A percentile compares a stretch with the other conserved stretches of the same genome.
Evolutionary conservation across 2,329 filamentous ascomycete species (phyloP).

Genomic region (Talaromyces sp.): DNA sequence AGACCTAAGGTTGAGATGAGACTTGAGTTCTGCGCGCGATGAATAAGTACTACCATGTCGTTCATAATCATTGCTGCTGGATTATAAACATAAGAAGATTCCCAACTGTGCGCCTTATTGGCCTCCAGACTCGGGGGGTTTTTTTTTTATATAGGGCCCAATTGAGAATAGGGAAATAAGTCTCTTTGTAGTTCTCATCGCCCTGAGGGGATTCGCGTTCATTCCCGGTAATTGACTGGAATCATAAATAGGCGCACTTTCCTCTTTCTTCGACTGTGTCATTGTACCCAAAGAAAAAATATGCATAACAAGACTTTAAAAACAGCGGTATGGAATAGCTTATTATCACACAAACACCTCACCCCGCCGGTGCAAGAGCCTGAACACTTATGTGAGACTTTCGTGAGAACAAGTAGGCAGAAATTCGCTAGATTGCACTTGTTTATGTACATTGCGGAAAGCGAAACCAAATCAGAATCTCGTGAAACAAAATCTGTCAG

Average conservation of each 20-base stretch:
- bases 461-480: too few species aligned
- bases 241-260: neutral
- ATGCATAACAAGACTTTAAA: neutral
- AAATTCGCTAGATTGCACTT: too few species aligned
- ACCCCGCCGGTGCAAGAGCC: too few species aligned
- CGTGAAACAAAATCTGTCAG: too few species aligned
- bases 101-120: constrained; percentile 13
- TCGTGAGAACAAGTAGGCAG: too few species aligned
- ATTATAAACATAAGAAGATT: constrained; percentile 18
- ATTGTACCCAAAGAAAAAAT: neutral
- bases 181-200: constrained; percentile 19
- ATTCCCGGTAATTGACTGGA: constrained; percentile 6
- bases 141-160: constrained; percentile 21
- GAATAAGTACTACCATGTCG: constrained; percentile 26
- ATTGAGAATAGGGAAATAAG: constrained; percentile 20
- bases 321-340: neutral
- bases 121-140: constrained; percentile 18
- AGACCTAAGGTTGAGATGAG: constrained; percentile 28
- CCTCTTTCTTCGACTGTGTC: neutral
- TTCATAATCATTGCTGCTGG: constrained; percentile 17
- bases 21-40: constrained; percentile 29
- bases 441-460: too few species aligned
- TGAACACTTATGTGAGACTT: too few species aligned
- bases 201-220: constrained; percentile 14
- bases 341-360: neutral